Base-by-base conservation (phyloP, 129 eudicot genomes). In the Lactuca saligna region DNA sequence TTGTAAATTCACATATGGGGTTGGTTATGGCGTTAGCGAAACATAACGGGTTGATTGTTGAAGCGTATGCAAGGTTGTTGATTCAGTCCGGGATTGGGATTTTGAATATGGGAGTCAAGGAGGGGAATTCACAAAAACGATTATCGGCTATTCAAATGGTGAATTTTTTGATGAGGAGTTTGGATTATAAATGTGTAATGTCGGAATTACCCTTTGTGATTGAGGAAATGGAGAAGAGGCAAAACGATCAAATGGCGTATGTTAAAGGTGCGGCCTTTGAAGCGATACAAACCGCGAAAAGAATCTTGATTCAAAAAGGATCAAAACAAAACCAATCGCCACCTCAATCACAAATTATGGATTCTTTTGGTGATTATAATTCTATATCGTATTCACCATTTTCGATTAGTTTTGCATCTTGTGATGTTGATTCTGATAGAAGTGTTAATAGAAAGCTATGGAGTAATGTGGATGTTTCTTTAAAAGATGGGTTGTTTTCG, bases 191-290 rank as follows among this genome's bases (percentile, higher is more conserved):
- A 55, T 89, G 96, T 79, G 73, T 89, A 66, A 56, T 70, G 3
- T 83, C 90, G n/a, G 98, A 93, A 75, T 44, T 93, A 16, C 76
- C 71, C 65, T 69, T 81, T 77, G 74, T 93, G 32, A 85, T 93
- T 29, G 82, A 80, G 73, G 95, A 83, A 79, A 81, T 93, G 88
- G 87, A 93, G 70, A 89, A 87, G 66, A 89, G 89, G 60, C 88
- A 84, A 78, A 71, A 73, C 15, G 98, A 89, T 80, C 85, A 86
- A 39, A 89, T 89, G 97, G 86, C 90, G 16, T 89, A 79, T 79
- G 95, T 93, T 25, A 87, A 76, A 46, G 92, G 95, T 17, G 95
- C 97, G 17, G 96, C 97, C 70, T 93, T 77, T 49, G 98, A 93
- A 75, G 95, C 92, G 3, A 56, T 85, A 56, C 92, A 89, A 61